Evolutionary conservation across 495 filamentous ascomycete species (phyloP).

Genomic region (Cercophora sp.): DNA sequence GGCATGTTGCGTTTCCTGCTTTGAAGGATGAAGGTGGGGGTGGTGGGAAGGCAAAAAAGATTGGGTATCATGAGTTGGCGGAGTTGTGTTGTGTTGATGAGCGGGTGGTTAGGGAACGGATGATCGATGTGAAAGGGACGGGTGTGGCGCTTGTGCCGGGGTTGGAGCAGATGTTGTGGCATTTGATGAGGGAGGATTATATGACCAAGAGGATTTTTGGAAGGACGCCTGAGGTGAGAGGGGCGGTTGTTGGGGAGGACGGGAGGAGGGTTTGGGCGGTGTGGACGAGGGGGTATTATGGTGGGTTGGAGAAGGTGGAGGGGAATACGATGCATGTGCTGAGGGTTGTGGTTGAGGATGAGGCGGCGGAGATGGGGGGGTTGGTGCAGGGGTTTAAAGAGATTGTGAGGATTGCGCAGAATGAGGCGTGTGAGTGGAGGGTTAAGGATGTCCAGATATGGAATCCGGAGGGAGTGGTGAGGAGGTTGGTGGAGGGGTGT

Average conservation of each 20-base stretch:
- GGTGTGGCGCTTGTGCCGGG: slow-evolving; percentile 70
- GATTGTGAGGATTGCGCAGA: slow-evolving; percentile 39
- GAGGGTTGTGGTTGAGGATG: slow-evolving; percentile 67
- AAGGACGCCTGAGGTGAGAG: slow-evolving; percentile 57
- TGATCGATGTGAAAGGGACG: slow-evolving; percentile 31
- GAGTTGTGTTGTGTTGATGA: slow-evolving; percentile 58
- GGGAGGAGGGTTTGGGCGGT: slow-evolving; percentile 67
- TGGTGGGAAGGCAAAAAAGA: neutral
- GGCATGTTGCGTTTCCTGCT: slow-evolving; percentile 61
- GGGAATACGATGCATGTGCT: slow-evolving; percentile 76
- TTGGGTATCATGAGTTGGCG: slow-evolving; percentile 51
- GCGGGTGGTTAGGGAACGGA: slow-evolving; percentile 34
- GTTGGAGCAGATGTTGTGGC: slow-evolving; percentile 72
- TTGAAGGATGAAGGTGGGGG: slow-evolving; percentile 25
- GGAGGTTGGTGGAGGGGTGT: slow-evolving; percentile 33
- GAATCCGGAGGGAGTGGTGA: slow-evolving; percentile 43
- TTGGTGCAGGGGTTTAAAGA: slow-evolving; percentile 56
- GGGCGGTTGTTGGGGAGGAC: slow-evolving; percentile 53
- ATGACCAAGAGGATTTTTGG: slow-evolving; percentile 54
- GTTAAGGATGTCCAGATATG: slow-evolving; percentile 46
- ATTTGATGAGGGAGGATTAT: slow-evolving; percentile 82
- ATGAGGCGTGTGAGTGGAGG: slow-evolving; percentile 41
- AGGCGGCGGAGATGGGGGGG: slow-evolving; percentile 36
- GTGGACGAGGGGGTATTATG: slow-evolving; percentile 73
- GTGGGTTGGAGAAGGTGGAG: slow-evolving; percentile 31